Evolutionary conservation across 2,329 filamentous ascomycete species (phyloP), one percentile per base, ranked within the genome.

Genomic region (Diaporthe ampelina): DNA sequence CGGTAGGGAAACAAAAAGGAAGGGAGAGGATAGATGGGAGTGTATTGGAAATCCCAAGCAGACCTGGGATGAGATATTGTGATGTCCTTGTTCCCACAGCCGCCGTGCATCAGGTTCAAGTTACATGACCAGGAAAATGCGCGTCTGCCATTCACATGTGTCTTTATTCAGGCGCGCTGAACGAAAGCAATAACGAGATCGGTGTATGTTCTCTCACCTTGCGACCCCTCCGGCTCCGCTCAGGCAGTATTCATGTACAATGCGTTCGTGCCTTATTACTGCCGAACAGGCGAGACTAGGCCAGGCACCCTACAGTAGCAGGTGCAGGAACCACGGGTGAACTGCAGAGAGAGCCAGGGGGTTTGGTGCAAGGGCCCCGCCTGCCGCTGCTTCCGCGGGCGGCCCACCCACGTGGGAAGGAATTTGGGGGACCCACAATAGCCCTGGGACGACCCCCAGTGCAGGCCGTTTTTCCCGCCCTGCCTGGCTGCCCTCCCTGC

Each of bases 321-420:
- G 24, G 26, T 5, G 10, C 52, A 32, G 8, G 24, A 26, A 26
- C 50, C 50, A 54, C 11, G 15, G 52, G 52, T 32, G 52, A 26
- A 4, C 13, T 40, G 37, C 43, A 45, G 43, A 7, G 43, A 7
- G 15, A 32, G 32, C 19, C 19, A 26, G 21, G 32, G 57, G 35
- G 8, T 9, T 35, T 32, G 21, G 50, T 6, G 50, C 11, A 43
- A 19, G 40, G 13, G 5, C 40, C 15, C 43, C 43, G 37, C 43
- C 15, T 52, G 61, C 61, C 61, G 61, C 43, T 21, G 13, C 29
- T 67, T 52, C 61, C 61, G 61, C 61, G 61, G 40, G 61, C 43
- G 61, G 61, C 61, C 43, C 43, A 67, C 43, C 26, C 61, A 67
- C 61, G 61, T 67, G 61, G 61, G 61, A 67, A 13, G 45, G 15